Conservation (phyloP, 1,284 basidiomycete species). For the Cutaneotrichosporon cutaneum region DNA sequence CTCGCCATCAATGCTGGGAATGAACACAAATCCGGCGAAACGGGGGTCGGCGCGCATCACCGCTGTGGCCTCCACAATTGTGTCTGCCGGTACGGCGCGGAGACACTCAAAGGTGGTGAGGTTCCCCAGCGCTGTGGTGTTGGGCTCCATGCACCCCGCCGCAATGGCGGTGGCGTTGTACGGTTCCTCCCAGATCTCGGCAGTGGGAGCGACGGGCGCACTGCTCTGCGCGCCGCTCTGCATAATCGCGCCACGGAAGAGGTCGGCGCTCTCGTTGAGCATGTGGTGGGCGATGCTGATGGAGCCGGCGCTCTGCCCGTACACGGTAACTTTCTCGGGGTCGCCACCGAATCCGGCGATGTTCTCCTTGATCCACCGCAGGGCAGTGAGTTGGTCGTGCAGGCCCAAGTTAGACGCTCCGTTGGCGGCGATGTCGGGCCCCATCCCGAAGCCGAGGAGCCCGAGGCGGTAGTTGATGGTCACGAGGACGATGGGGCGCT, state of each 20-base stretch:
- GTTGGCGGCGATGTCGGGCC: slow-evolving; percentile 35
- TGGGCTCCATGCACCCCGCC: not conserved
- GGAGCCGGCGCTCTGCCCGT: slow-evolving; percentile 52
- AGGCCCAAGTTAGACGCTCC: slow-evolving; percentile 50
- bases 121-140: not conserved
- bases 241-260: slow-evolving; percentile 53
- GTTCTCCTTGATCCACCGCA: slow-evolving; percentile 57
- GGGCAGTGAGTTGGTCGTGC: slow-evolving; percentile 54
- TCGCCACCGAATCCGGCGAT: slow-evolving; percentile 57
- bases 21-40: not conserved
- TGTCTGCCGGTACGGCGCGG: slow-evolving; percentile 29
- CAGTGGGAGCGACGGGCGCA: not conserved
- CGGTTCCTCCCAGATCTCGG: not conserved
- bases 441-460: slow-evolving; percentile 52
- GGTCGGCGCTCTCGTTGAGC: slow-evolving; percentile 33
- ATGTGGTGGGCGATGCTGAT: slow-evolving; percentile 43
- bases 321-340: slow-evolving; percentile 48
- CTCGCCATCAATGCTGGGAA: slow-evolving; percentile 46
- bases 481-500: slow-evolving; percentile 52
- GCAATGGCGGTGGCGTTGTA: not conserved
- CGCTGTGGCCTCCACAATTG: slow-evolving; percentile 32
- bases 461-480: slow-evolving; percentile 55
- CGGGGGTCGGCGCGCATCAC: not conserved
- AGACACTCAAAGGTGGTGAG: slow-evolving; percentile 32
- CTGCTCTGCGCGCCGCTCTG: slow-evolving; percentile 41